phyloP scores from a whole-genome alignment of 2,329 filamentous ascomycete genomes.

The Sporothrix pseudoabietina region DNA sequence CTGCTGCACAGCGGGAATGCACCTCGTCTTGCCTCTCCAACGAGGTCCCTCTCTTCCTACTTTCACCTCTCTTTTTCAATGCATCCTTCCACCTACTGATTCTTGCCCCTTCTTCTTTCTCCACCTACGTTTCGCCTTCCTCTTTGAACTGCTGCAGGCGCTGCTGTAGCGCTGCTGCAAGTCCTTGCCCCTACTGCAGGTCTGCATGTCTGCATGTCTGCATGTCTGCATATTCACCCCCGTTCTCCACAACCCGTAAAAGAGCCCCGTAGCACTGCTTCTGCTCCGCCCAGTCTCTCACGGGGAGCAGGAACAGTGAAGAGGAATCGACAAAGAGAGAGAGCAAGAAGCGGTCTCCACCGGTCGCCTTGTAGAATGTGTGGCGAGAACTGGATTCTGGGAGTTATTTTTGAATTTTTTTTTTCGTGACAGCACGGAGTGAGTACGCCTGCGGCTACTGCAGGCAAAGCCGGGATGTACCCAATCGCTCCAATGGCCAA shows the following conservation, averaged over 20 bases:
- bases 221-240: background rate
- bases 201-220: background rate
- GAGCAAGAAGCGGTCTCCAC: conserved; percentile 19
- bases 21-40: background rate
- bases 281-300: background rate
- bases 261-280: conserved; percentile 20
- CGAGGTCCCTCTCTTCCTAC: background rate
- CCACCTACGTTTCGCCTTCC: conserved; percentile 20
- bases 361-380: conserved; percentile 23
- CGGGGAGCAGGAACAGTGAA: background rate
- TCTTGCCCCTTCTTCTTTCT: background rate
- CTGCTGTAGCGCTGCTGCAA: conserved; percentile 2
- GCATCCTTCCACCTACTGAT: background rate
- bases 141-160: background rate
- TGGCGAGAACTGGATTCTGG: background rate
- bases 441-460: background rate
- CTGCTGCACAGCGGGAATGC: conserved; percentile 17
- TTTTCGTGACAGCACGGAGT: background rate
- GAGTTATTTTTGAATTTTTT: background rate
- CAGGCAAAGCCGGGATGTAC: background rate
- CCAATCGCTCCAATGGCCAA: background rate
- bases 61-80: background rate
- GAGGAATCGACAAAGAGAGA: background rate
- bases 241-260: conserved; percentile 8
- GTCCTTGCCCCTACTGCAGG: conserved; percentile 10